Evolutionary conservation across 2,329 filamentous ascomycete genomes (phyloP).

Genomic region (Bipolaris gigantea): DNA sequence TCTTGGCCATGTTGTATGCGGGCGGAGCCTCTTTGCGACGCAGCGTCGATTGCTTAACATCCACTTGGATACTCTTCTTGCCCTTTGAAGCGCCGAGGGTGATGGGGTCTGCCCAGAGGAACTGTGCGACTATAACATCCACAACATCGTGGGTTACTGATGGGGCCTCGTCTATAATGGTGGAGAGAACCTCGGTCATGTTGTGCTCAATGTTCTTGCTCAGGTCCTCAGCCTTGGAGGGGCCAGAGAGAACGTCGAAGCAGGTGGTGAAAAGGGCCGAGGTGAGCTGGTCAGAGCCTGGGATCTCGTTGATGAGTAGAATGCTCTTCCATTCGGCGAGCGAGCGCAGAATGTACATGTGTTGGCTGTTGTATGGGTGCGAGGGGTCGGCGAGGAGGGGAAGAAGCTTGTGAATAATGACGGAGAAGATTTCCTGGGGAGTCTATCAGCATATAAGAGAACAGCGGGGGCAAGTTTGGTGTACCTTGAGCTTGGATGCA

Average conservation of each 20-base stretch:
- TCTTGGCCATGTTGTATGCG: slow-evolving; percentile 95
- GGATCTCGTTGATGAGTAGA: slow-evolving; percentile 84
- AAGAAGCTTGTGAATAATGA: slow-evolving; percentile 81
- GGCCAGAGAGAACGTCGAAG: slow-evolving; percentile 87
- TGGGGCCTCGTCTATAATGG: slow-evolving; percentile 81
- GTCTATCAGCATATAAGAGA: slow-evolving; percentile 11
- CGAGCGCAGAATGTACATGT: slow-evolving; percentile 87
- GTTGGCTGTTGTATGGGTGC: slow-evolving; percentile 88
- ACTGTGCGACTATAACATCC: slow-evolving; percentile 93
- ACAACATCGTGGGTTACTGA: slow-evolving; percentile 79
- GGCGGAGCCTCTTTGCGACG: slow-evolving; percentile 85
- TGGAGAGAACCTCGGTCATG: slow-evolving; percentile 82
- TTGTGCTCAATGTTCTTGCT: slow-evolving; percentile 93
- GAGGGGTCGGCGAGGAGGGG: slow-evolving; percentile 83
- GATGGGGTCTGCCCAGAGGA: slow-evolving; percentile 80
- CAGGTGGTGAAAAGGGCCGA: slow-evolving; percentile 76
- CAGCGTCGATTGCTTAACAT: slow-evolving; percentile 79
- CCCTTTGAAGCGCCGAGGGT: slow-evolving; percentile 52
- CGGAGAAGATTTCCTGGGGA: slow-evolving; percentile 82
- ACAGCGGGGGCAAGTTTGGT: neutral
- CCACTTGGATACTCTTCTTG: slow-evolving; percentile 58
- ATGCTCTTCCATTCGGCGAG: slow-evolving; percentile 94
- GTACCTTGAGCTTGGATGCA: slow-evolving; percentile 82
- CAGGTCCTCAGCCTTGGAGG: slow-evolving; percentile 77
- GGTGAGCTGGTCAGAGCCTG: slow-evolving; percentile 77